Conservation (phyloP, 2,329 filamentous ascomycete species). For the Diaporthe citri region DNA sequence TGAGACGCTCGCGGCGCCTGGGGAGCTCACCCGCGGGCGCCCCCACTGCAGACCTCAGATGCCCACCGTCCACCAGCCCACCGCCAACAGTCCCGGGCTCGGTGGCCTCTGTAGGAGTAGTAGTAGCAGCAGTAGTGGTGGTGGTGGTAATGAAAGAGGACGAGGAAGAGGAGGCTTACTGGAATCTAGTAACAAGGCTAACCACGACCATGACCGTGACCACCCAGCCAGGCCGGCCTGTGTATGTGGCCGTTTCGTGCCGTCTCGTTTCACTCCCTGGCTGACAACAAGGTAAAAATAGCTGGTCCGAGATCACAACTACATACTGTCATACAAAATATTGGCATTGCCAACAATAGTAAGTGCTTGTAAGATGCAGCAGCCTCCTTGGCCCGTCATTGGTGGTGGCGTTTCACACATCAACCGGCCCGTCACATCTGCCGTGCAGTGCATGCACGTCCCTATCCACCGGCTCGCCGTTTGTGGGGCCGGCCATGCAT, state of each 20-base stretch:
- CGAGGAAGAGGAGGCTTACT: not conserved
- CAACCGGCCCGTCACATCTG: not conserved
- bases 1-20: not conserved
- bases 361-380: not conserved
- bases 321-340: not conserved
- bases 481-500: conserved; percentile 9
- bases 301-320: not conserved
- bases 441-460: not conserved
- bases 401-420: not conserved
- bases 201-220: not conserved
- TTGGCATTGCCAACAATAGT: not conserved
- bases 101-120: not conserved
- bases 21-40: conserved; percentile 7
- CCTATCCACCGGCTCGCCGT: not conserved
- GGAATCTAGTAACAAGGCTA: not conserved
- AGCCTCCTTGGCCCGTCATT: not conserved
- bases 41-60: not conserved
- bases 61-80: not conserved
- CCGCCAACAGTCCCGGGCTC: not conserved
- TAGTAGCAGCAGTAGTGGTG: not conserved
- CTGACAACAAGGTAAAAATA: conserved; percentile 16
- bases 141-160: not conserved
- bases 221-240: not conserved
- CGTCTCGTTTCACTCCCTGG: conserved; percentile 12
- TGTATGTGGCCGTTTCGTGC: not conserved